phyloP scores from a whole-genome alignment of 352 stramenopile genomes.

The Stramenopiles sp. region DNA sequence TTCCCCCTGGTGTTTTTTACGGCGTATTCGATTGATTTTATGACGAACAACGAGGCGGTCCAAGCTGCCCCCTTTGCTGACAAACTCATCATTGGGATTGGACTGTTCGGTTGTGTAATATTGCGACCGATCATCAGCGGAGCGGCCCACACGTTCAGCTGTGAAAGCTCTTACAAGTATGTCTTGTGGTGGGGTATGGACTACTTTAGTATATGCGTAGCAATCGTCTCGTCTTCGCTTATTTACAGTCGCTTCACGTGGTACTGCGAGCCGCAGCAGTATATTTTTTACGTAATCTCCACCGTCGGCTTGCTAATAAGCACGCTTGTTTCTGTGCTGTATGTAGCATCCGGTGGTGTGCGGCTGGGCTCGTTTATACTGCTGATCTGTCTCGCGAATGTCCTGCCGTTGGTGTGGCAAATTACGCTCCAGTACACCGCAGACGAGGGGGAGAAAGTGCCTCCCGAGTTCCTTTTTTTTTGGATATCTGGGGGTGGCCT shows the following conservation, averaged over 20 bases:
- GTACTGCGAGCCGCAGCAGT: background rate
- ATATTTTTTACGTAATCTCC: background rate
- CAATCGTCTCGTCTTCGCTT: background rate
- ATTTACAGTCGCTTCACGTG: background rate
- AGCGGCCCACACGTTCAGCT: background rate
- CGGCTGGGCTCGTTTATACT: background rate
- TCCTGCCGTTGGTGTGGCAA: background rate
- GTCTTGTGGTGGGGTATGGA: constrained; percentile 3
- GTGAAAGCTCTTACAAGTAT: background rate
- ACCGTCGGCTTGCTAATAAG: background rate
- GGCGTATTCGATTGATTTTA: background rate
- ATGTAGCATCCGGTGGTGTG: background rate
- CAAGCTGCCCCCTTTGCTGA: background rate
- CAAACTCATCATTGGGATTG: background rate
- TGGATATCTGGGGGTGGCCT: background rate
- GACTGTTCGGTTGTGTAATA: background rate
- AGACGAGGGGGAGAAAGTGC: background rate
- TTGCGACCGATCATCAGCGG: background rate
- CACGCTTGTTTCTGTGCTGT: background rate
- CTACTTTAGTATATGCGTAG: constrained; percentile 6
- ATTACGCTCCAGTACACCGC: background rate
- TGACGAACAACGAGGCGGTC: background rate
- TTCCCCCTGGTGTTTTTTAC: background rate
- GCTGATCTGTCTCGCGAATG: background rate
- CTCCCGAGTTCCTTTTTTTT: background rate